A percentile compares a stretch with the other conserved stretches of the same genome.
Evolutionary conservation across 202 grass and related monocot species (phyloP).

Genomic region (Hordeum pubiflorum): DNA sequence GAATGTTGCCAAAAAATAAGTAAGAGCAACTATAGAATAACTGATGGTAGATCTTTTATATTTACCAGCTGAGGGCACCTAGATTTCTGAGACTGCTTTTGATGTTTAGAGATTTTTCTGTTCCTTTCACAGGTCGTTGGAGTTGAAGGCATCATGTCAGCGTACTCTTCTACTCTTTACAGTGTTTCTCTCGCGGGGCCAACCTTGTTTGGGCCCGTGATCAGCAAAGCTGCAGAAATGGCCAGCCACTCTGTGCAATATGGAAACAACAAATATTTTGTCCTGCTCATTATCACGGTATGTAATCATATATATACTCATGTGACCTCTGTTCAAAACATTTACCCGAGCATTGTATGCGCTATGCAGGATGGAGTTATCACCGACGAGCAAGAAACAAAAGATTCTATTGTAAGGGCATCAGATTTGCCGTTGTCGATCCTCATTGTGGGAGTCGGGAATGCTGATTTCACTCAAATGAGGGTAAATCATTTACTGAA

Average conservation of each 20-base stretch:
- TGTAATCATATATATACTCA: neutral
- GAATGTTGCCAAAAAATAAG: neutral
- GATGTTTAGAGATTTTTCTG: neutral
- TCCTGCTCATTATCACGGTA: slow-evolving; percentile 93
- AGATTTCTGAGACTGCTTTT: neutral
- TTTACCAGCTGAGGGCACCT: neutral
- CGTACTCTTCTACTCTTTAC: slow-evolving; percentile 60
- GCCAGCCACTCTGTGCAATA: slow-evolving; percentile 62
- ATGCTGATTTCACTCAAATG: slow-evolving; percentile 92
- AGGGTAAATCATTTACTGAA: slow-evolving; percentile 42
- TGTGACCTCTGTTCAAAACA: neutral
- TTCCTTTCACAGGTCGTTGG: slow-evolving; percentile 59
- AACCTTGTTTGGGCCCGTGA: slow-evolving; percentile 87
- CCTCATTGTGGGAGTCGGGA: slow-evolving; percentile 91
- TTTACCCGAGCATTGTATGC: slow-evolving; percentile 15
- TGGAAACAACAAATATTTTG: slow-evolving; percentile 75
- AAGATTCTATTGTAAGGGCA: slow-evolving; percentile 78
- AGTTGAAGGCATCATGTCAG: slow-evolving; percentile 91
- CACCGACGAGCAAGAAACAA: slow-evolving; percentile 75
- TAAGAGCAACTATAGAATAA: neutral
- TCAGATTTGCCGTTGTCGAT: slow-evolving; percentile 89
- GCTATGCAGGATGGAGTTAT: slow-evolving; percentile 90
- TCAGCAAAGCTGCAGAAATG: slow-evolving; percentile 85
- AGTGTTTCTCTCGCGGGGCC: slow-evolving; percentile 73
- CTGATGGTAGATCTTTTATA: neutral